phyloP scores from a whole-genome alignment of 306 rosid species.

The Prunus campanulata region DNA sequence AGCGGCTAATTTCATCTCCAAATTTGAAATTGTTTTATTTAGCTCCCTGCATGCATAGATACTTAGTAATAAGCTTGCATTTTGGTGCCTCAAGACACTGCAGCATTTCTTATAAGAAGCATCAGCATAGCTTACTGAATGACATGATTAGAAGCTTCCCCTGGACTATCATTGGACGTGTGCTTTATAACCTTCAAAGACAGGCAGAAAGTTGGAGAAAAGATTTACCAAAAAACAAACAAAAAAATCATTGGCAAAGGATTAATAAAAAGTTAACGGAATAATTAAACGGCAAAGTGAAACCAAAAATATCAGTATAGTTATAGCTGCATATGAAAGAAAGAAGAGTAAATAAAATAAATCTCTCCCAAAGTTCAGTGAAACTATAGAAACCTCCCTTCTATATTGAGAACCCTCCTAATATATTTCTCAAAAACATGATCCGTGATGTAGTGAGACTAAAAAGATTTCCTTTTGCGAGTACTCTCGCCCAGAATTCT shows the following conservation, averaged over 20 bases:
- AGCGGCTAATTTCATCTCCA: constrained; percentile 55
- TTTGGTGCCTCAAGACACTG: constrained; percentile 8
- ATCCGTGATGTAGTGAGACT: not conserved
- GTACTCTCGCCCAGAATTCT: not conserved
- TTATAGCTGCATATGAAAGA: not conserved
- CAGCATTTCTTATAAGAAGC: constrained; percentile 6
- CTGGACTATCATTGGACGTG: constrained; percentile 38
- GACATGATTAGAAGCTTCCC: constrained; percentile 35
- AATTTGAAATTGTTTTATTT: constrained; percentile 47
- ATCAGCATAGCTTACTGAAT: constrained; percentile 47
- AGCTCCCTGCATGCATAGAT: constrained; percentile 44
- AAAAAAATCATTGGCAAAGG: not conserved
- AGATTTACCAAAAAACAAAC: not conserved
- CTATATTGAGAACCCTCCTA: not conserved
- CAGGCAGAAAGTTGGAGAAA: constrained; percentile 3
- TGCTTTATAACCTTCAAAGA: constrained; percentile 38
- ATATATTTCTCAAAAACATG: not conserved
- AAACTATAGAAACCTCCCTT: not conserved
- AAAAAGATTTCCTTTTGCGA: not conserved
- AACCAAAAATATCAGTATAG: not conserved
- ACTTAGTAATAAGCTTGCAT: constrained; percentile 21
- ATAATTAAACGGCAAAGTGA: not conserved
- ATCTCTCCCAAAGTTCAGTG: not conserved
- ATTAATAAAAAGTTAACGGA: not conserved
- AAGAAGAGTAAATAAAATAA: not conserved